Percentiles rank a stretch among this genome's conserved stretches.
These are phyloP conservation scores for Populus euphratica DNA, from an alignment of 345 rosid species.

Conservation along the genomic window DNA sequence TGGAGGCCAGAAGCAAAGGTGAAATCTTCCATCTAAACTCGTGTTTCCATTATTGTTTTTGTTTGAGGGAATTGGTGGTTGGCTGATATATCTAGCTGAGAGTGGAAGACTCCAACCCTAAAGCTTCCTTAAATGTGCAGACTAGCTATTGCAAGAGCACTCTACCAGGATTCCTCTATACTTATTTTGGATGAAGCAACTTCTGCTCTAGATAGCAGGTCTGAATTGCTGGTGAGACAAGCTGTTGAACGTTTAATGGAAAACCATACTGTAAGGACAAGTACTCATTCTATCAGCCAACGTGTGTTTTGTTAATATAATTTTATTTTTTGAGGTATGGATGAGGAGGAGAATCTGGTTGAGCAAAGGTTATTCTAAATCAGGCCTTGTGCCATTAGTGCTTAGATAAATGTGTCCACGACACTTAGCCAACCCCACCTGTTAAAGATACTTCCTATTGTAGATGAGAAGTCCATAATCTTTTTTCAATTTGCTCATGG, in stretches of 20 bases:
- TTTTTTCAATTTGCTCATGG: background rate
- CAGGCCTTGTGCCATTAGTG: background rate
- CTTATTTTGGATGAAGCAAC: constrained; percentile 97
- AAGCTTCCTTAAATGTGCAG: constrained; percentile 33
- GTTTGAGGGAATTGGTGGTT: background rate
- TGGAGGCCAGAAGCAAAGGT: constrained; percentile 98
- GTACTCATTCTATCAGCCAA: background rate
- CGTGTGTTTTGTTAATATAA: background rate
- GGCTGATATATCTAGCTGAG: background rate
- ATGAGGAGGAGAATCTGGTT: background rate
- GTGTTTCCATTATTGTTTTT: background rate
- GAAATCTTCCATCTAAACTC: constrained; percentile 7
- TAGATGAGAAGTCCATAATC: background rate
- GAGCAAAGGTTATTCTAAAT: background rate
- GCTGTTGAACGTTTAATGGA: constrained; percentile 71
- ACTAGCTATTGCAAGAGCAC: constrained; percentile 89
- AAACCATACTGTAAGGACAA: constrained; percentile 66
- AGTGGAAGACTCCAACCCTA: background rate
- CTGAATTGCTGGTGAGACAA: constrained; percentile 81
- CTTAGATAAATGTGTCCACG: background rate
- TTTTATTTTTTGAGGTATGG: background rate
- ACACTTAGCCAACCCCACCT: background rate
- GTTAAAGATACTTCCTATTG: background rate
- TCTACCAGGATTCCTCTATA: constrained; percentile 72
- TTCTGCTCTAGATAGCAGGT: constrained; percentile 88